Percentiles rank a stretch among this genome's conserved stretches.
These are phyloP conservation scores for Mycena vulgaris DNA, from an alignment of 768 basidiomycete species.

Conservation along the genomic window DNA sequence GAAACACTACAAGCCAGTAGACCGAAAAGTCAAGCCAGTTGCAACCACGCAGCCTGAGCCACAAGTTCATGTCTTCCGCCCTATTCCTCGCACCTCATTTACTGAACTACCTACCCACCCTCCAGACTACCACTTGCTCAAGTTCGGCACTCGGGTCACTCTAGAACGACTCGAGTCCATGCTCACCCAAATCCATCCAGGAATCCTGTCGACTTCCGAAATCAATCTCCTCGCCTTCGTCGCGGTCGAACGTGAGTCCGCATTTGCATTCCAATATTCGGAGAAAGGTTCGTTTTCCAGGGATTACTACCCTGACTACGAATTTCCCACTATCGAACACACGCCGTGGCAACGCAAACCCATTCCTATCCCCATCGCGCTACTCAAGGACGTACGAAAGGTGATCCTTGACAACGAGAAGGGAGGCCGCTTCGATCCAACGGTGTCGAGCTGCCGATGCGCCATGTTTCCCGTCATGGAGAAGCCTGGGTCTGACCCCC, in stretches of 20 bases:
- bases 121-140: conserved; percentile 11
- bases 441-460: conserved; percentile 40
- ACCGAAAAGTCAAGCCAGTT: conserved; percentile 45
- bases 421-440: conserved; percentile 42
- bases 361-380: conserved; percentile 40
- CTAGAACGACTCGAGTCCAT: conserved; percentile 34
- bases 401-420: conserved; percentile 38
- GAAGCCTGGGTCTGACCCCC: conserved; percentile 39
- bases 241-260: conserved; percentile 32
- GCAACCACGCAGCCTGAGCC: conserved; percentile 45
- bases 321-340: conserved; percentile 43
- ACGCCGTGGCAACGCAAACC: conserved; percentile 41
- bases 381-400: conserved; percentile 37
- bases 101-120: conserved; percentile 23
- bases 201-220: conserved; percentile 22
- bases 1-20: conserved; percentile 46
- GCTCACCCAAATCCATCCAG: conserved; percentile 33
- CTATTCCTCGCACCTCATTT: conserved; percentile 16
- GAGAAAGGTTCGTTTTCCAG: too few species aligned
- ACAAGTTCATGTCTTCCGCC: conserved; percentile 22
- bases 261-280: conserved; percentile 41
- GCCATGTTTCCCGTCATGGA: conserved; percentile 44
- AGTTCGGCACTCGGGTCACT: conserved; percentile 14
- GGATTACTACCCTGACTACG: conserved; percentile 44
- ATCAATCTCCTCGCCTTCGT: conserved; percentile 37